phyloP scores from a whole-genome alignment of 768 basidiomycete species.

The Serendipita sp. region DNA sequence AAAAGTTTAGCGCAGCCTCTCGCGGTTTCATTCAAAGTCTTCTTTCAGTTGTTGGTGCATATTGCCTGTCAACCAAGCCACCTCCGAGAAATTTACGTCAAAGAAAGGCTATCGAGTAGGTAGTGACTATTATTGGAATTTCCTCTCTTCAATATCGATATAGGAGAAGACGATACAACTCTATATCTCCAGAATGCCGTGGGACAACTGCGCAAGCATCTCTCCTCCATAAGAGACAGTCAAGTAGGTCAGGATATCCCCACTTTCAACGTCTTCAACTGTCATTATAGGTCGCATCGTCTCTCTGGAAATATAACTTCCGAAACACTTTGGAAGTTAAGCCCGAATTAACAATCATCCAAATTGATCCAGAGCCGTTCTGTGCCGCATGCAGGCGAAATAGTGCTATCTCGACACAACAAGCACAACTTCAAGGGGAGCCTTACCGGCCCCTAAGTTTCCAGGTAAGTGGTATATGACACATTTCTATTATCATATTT shows the following conservation, averaged over 20 bases:
- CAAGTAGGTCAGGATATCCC: neutral
- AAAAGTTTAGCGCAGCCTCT: neutral
- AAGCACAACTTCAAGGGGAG: neutral
- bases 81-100: neutral
- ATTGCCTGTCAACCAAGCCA: constrained; percentile 3
- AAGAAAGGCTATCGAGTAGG: neutral
- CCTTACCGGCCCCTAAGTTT: neutral
- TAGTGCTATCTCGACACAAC: neutral
- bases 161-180: neutral
- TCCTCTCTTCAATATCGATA: neutral
- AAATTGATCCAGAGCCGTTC: neutral
- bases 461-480: neutral
- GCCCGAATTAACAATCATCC: neutral
- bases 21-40: neutral
- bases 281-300: neutral
- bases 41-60: constrained; percentile 4
- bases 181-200: neutral
- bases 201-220: neutral
- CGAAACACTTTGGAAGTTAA: neutral
- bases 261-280: neutral
- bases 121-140: neutral
- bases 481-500: neutral
- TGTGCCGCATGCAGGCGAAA: neutral
- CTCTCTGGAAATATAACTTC: neutral
- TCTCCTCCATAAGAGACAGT: neutral